Base-by-base conservation (phyloP, 116 monocot species). In the Iris pallida region DNA sequence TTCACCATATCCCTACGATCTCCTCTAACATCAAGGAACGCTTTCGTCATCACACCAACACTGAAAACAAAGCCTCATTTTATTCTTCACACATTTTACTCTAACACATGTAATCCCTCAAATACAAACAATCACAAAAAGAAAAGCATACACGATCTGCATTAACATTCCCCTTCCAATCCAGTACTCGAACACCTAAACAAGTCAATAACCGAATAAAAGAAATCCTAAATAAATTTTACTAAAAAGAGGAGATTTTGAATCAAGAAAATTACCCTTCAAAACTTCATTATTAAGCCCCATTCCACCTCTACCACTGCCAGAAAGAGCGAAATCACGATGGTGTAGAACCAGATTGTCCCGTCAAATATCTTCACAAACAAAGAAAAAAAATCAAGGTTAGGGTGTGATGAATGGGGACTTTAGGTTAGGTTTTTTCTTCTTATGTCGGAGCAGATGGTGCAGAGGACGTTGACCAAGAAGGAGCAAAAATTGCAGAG, bases 41-140 rank as follows among this genome's bases (percentile, higher is more conserved):
- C 98, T 82, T 84, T 88, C 6, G 98, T 98, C 93, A 93, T 93
- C 68, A 98, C 83, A 61, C 84, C 90, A 81, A 98, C 88, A 82
- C 93, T 98, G 65, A 3, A 76, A 49, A 12, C 0, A 51, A 62
- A 30, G 57, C 10, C 16, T 11, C 14, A 67, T 7, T 42, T 30
- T 30, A 30, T 30, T 30, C 30, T 30, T 30, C 30, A 30, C 30
- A 30, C 30, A 30, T 30, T 1, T 30, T 30, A 30, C 30, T 30
- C 30, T 5, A 18, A 44, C 20, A 18, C 51, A 57, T 20, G 2
- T 8, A 5, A 20, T 14, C 45, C 15, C 5, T 4, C 13, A 17
- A 63, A 8, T 11, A 4, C 1, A 13, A 47, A 18, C 16, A 16
- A 10, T 43, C 16, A 20, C 8, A 64, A 8, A 9, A 18, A 43